Percentiles rank a stretch among this genome's conserved stretches.
Evolutionary conservation across 495 filamentous ascomycete genomes (phyloP).

Genomic region (Penicillium macrosclerotiorum): DNA sequence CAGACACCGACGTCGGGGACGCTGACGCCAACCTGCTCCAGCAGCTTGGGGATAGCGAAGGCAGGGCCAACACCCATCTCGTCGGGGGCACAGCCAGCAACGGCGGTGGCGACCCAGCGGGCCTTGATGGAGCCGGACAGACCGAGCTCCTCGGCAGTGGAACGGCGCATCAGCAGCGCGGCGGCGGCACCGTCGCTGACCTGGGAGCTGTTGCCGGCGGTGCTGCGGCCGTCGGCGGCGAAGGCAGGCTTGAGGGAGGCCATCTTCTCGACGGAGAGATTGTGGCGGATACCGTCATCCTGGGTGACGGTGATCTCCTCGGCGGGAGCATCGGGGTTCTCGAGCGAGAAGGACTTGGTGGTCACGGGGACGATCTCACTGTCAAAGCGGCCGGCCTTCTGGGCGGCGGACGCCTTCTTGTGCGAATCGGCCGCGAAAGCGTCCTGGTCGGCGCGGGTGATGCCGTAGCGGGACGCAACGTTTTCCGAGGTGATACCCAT

Average conservation of each 20-base stretch:
- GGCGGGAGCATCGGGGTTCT: slow-evolving; percentile 59
- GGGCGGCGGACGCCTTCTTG: slow-evolving; percentile 65
- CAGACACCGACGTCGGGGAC: slow-evolving; percentile 76
- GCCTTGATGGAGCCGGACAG: slow-evolving; percentile 67
- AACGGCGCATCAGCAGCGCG: slow-evolving; percentile 77
- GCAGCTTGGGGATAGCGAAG: slow-evolving; percentile 77
- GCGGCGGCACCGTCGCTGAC: slow-evolving; percentile 87
- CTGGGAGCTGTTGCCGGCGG: slow-evolving; percentile 85
- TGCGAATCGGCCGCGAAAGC: slow-evolving; percentile 75
- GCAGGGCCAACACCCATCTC: slow-evolving; percentile 94
- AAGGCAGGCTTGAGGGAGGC: slow-evolving; percentile 83
- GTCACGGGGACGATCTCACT: slow-evolving; percentile 75
- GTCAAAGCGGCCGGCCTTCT: slow-evolving; percentile 66
- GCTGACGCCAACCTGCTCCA: slow-evolving; percentile 60
- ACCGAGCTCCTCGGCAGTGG: slow-evolving; percentile 73
- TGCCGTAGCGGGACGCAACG: slow-evolving; percentile 72
- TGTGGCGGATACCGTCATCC: slow-evolving; percentile 79
- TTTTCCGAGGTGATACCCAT: slow-evolving; percentile 96
- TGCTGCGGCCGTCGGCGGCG: slow-evolving; percentile 65
- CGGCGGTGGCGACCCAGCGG: slow-evolving; percentile 71
- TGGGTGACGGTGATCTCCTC: slow-evolving; percentile 60
- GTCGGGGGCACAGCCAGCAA: slow-evolving; percentile 76
- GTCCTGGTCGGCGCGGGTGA: slow-evolving; percentile 77
- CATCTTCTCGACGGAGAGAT: slow-evolving; percentile 65
- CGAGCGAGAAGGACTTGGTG: slow-evolving; percentile 54